phyloP scores from a whole-genome alignment of 2,329 filamentous ascomycete species.

The Fusarium phyllophilum region DNA sequence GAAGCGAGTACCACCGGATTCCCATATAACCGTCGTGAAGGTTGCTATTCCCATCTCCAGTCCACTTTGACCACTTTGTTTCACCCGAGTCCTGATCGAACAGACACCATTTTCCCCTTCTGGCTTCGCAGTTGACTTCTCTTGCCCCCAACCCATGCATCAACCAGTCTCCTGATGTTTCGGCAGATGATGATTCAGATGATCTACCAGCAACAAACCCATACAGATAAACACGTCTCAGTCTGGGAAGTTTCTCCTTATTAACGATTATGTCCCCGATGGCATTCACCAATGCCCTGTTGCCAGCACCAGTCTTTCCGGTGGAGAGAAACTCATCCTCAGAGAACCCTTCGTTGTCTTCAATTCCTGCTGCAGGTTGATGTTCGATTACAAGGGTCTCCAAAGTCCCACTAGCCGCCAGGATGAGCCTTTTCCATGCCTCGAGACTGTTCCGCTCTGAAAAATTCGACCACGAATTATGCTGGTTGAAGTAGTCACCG shows the following conservation, averaged over 20 bases:
- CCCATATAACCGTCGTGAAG: slow-evolving; percentile 19
- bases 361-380: slow-evolving; percentile 4
- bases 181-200: background rate
- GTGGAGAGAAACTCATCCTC: slow-evolving; percentile 19
- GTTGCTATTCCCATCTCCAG: background rate
- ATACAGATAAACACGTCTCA: slow-evolving; percentile 12
- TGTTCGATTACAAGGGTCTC: slow-evolving; percentile 30
- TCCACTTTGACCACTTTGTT: slow-evolving; percentile 7
- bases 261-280: background rate
- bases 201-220: background rate
- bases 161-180: background rate
- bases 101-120: slow-evolving; percentile 14
- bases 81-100: slow-evolving; percentile 10
- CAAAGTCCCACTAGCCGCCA: background rate
- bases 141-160: background rate
- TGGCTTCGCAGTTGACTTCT: background rate
- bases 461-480: slow-evolving; percentile 6
- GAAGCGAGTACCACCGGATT: background rate
- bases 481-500: slow-evolving; percentile 13
- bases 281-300: background rate
- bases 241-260: background rate
- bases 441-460: background rate
- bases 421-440: slow-evolving; percentile 1
- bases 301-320: background rate
- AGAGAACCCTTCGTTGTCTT: slow-evolving; percentile 11